phyloP scores from a whole-genome alignment of 345 rosid genomes.

The Cardiospermum halicacabum region DNA sequence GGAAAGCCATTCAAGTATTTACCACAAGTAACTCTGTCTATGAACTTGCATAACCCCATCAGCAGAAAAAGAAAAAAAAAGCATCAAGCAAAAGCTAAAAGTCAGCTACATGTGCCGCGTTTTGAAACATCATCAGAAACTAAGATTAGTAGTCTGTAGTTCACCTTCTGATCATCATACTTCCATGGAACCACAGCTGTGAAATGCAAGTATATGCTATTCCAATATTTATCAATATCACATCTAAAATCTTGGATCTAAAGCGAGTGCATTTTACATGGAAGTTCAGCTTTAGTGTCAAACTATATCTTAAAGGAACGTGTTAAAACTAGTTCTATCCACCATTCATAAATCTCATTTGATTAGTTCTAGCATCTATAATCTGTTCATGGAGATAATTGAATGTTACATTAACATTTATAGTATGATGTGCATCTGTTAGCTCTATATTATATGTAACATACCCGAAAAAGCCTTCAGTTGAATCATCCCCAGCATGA shows the following conservation, averaged over 20 bases:
- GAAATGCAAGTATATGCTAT: neutral
- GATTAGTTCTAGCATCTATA: too few species aligned
- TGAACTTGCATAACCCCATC: too few species aligned
- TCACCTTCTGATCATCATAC: neutral
- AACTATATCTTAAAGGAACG: neutral
- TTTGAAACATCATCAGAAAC: neutral
- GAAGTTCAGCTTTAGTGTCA: neutral
- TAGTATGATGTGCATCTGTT: neutral
- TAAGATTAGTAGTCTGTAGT: neutral
- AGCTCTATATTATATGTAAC: slow-evolving; percentile 1
- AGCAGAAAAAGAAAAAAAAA: neutral
- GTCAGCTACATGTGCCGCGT: neutral
- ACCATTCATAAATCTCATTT: too few species aligned
- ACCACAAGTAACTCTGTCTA: too few species aligned
- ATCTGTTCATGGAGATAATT: neutral
- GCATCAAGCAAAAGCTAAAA: too few species aligned
- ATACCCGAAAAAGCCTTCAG: slow-evolving; percentile 87
- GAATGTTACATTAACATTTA: neutral
- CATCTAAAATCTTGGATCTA: too few species aligned
- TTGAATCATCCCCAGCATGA: slow-evolving; percentile 94
- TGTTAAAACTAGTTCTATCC: neutral
- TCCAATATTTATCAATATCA: too few species aligned
- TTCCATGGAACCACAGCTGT: neutral
- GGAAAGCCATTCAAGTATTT: too few species aligned
- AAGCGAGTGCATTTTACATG: neutral